A percentile compares a stretch with the other conserved stretches of the same genome.
These are phyloP conservation scores for Fusarium nelsonii DNA, from an alignment of 2,329 filamentous ascomycete genomes.

Conservation along the genomic window DNA sequence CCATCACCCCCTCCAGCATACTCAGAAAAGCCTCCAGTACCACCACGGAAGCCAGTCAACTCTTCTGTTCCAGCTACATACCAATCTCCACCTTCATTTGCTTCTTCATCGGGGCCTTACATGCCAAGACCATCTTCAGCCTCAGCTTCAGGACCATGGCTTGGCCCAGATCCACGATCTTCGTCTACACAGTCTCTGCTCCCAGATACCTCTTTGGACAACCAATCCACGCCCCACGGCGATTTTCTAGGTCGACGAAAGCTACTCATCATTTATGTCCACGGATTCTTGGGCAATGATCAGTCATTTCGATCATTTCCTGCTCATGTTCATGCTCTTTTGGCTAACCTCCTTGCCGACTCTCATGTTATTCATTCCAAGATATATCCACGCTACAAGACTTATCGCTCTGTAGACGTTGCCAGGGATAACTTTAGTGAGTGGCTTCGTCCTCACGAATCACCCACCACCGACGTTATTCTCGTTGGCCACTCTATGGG, in stretches of 20 bases:
- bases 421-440: slow-evolving; percentile 85
- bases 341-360: slow-evolving; percentile 74
- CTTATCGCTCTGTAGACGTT: slow-evolving; percentile 76
- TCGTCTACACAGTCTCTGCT: slow-evolving; percentile 63
- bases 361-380: slow-evolving; percentile 89
- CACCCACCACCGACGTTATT: slow-evolving; percentile 79
- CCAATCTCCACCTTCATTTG: slow-evolving; percentile 12
- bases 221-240: slow-evolving; percentile 7
- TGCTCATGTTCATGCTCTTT: slow-evolving; percentile 82
- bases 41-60: slow-evolving; percentile 31
- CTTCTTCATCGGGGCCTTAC: slow-evolving; percentile 14
- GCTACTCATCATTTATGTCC: slow-evolving; percentile 84
- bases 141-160: slow-evolving; percentile 26
- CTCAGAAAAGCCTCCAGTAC: slow-evolving; percentile 30
- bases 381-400: slow-evolving; percentile 84
- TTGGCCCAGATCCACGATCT: slow-evolving; percentile 59
- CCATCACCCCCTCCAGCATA: slow-evolving; percentile 35
- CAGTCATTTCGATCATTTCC: slow-evolving; percentile 90
- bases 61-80: slow-evolving; percentile 18
- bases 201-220: slow-evolving; percentile 40
- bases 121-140: background rate
- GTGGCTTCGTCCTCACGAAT: slow-evolving; percentile 85
- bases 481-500: slow-evolving; percentile 93
- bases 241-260: slow-evolving; percentile 58
- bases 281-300: slow-evolving; percentile 91